Base-by-base conservation (phyloP, 768 basidiomycete genomes). In the Leccinum subgranulosum region DNA sequence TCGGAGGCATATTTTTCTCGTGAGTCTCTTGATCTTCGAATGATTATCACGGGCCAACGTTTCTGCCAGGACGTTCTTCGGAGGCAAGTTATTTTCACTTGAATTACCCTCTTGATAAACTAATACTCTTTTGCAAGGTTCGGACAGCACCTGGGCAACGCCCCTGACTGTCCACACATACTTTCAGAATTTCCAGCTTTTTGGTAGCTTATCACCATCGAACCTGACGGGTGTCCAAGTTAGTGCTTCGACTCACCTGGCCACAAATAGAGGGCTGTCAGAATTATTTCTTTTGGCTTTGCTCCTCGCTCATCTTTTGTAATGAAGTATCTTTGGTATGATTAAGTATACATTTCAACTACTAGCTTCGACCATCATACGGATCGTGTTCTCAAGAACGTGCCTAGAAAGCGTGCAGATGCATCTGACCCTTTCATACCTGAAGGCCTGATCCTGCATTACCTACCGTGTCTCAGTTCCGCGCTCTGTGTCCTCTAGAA, bases 1-100 rank as follows among this genome's bases (percentile, higher is more conserved):
- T 83, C 9, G 85, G 84, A 33, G 91, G 92, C 8, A 70, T 93
- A 49, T 92, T 83, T 74, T 89, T 94, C 72, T 92, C 91, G 84
- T 88, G 56, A 71, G 85, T 71, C 29, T 33, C 12, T 56, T 17
- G 9, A 7, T 54, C 27, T 60, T 36, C 54, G 19, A 39, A 19
- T n/a, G 50, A 21, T 34, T 52, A 3, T 36, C 14, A 34, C 49
- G 7, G 14, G 59, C 46, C 29, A 28, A 48, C 33, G 55, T 60
- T 21, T 49, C 6, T 49, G 3, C 9, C 59, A 88, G 88, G 33
- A 91, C 89, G 21, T 92, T 93, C 76, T 93, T 92, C 66, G 91
- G 90, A 73, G 92, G 88, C 76, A 60, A 69, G 57, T n/a, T n/a
- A 2, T 49, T 58, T 17, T 6, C 28, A 52, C 29, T 15, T 25